phyloP scores from a whole-genome alignment of 2,329 filamentous ascomycete species.

The Calonectria pseudoreteaudii region DNA sequence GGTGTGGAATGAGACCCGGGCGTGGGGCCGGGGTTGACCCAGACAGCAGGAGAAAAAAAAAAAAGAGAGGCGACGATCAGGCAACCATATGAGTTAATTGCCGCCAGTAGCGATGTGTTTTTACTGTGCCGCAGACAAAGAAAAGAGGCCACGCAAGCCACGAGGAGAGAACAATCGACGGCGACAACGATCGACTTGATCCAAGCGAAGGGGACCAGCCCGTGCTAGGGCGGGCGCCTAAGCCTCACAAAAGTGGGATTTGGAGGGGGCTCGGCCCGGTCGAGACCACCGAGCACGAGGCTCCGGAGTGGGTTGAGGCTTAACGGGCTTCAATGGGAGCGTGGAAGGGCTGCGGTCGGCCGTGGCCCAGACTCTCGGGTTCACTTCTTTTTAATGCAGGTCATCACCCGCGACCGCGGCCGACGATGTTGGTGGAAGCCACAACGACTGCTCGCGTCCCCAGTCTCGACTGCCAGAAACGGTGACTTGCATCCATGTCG shows the following conservation, averaged over 20 bases:
- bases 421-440: not conserved
- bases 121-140: not conserved
- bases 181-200: not conserved
- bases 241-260: not conserved
- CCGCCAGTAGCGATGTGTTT: not conserved
- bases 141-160: not conserved
- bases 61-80: not conserved
- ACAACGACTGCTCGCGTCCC: not conserved
- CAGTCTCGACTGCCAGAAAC: not conserved
- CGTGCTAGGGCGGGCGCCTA: not conserved
- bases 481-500: not conserved
- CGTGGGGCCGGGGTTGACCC: not conserved
- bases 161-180: not conserved
- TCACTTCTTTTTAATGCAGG: not conserved
- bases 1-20: not conserved
- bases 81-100: not conserved
- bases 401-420: not conserved
- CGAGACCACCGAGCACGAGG: not conserved
- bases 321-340: not conserved
- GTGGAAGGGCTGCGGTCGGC: not conserved
- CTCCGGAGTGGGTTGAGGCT: not conserved
- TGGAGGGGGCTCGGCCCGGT: not conserved
- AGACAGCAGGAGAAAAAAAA: not conserved
- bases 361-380: conserved; percentile 7
- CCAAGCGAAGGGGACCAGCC: not conserved